phyloP scores from a whole-genome alignment of 108 stramenopile genomes.

The Nannochloropsis gaditana region DNA sequence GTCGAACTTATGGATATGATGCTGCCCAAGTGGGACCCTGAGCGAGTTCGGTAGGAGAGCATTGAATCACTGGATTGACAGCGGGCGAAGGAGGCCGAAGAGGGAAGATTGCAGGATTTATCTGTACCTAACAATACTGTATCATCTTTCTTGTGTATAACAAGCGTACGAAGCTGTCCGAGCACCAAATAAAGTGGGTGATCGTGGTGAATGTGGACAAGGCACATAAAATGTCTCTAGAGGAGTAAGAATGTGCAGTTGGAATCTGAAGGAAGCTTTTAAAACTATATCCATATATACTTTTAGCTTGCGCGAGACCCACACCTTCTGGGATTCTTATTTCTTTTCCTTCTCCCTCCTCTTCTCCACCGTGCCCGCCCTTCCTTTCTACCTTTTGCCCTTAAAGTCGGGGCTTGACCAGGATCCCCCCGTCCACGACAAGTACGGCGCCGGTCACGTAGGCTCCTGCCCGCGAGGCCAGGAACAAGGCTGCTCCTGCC shows the following conservation, averaged over 20 bases:
- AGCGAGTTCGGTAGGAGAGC: not conserved
- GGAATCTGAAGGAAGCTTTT: too few species aligned
- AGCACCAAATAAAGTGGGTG: too few species aligned
- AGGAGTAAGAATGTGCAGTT: too few species aligned
- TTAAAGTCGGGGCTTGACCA: not conserved
- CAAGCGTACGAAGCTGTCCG: too few species aligned
- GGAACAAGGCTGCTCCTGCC: not conserved
- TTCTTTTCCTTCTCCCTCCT: not conserved
- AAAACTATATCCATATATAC: too few species aligned
- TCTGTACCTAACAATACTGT: too few species aligned
- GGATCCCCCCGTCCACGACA: not conserved
- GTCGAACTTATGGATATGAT: not conserved
- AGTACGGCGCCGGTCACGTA: not conserved
- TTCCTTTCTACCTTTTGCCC: not conserved
- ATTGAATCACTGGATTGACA: not conserved
- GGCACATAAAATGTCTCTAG: too few species aligned
- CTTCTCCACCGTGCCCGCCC: not conserved
- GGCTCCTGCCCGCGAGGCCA: not conserved
- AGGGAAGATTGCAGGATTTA: too few species aligned
- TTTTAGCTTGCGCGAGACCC: too few species aligned
- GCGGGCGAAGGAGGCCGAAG: too few species aligned
- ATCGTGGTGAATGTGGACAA: too few species aligned
- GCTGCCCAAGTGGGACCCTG: not conserved
- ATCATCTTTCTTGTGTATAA: too few species aligned
- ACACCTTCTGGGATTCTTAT: not conserved